These are phyloP conservation scores for Bipolaris sorokiniana DNA, from an alignment of 2,329 filamentous ascomycete genomes.

Conservation along the genomic window DNA sequence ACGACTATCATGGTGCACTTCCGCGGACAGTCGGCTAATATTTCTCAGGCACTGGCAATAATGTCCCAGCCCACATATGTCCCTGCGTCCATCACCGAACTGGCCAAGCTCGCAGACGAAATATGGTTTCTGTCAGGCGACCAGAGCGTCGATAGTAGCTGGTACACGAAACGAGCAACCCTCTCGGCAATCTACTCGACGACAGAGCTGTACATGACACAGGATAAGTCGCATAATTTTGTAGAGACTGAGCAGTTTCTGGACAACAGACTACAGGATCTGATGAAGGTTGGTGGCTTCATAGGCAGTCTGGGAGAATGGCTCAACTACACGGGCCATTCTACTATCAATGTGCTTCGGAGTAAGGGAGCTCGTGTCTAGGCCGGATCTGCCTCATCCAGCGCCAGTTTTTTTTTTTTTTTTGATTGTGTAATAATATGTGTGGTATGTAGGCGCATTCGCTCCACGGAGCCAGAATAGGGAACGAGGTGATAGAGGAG, in stretches of 20 bases:
- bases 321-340: conserved; percentile 79
- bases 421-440: not conserved
- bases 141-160: conserved; percentile 77
- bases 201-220: conserved; percentile 91
- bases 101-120: conserved; percentile 85
- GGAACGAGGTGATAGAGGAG: conserved; percentile 1
- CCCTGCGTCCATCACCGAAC: conserved; percentile 75
- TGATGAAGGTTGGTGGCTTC: conserved; percentile 65
- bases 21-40: conserved; percentile 5
- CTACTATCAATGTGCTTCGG: conserved; percentile 79
- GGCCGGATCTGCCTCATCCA: conserved; percentile 22
- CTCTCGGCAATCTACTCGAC: conserved; percentile 71
- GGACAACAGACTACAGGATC: conserved; percentile 74
- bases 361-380: conserved; percentile 87
- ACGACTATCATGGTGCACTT: conserved; percentile 39
- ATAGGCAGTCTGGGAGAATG: conserved; percentile 73
- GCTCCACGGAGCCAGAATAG: not conserved
- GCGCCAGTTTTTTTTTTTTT: no score
- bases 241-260: conserved; percentile 81
- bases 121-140: conserved; percentile 90
- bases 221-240: conserved; percentile 76
- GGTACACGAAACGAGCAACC: conserved; percentile 78
- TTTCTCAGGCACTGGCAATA: conserved; percentile 75
- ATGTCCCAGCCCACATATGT: conserved; percentile 87
- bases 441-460: not conserved